These are phyloP conservation scores for Camillea tinctor DNA, from an alignment of 2,329 filamentous ascomycete species.

Conservation along the genomic window DNA sequence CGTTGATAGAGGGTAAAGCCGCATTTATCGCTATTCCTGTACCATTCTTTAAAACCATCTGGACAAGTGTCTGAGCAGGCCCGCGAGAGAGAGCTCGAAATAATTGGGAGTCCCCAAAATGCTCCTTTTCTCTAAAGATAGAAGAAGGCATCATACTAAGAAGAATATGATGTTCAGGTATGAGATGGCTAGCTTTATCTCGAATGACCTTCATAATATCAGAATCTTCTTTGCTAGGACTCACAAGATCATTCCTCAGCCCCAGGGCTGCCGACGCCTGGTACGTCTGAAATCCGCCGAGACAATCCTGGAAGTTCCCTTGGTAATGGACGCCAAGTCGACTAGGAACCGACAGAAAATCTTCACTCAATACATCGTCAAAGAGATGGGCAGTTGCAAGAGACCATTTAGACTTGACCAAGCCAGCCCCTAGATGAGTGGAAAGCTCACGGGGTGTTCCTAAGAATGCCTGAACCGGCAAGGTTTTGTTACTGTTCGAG, in stretches of 20 bases:
- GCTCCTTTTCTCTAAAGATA: slow-evolving; percentile 78
- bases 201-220: slow-evolving; percentile 89
- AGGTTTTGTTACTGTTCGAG: slow-evolving; percentile 54
- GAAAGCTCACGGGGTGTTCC: slow-evolving; percentile 90
- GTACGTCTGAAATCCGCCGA: slow-evolving; percentile 96
- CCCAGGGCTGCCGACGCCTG: slow-evolving; percentile 88
- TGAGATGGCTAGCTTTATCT: slow-evolving; percentile 75
- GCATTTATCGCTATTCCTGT: slow-evolving; percentile 84
- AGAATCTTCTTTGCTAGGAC: slow-evolving; percentile 84
- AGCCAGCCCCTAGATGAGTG: slow-evolving; percentile 67
- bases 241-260: slow-evolving; percentile 84
- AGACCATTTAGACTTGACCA: slow-evolving; percentile 80
- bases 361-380: slow-evolving; percentile 83
- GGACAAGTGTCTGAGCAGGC: slow-evolving; percentile 65
- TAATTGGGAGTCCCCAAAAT: slow-evolving; percentile 73
- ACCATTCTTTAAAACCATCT: slow-evolving; percentile 69
- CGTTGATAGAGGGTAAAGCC: slow-evolving; percentile 81
- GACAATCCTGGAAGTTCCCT: slow-evolving; percentile 94
- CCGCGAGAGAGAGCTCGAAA: slow-evolving; percentile 73
- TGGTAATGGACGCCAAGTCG: slow-evolving; percentile 88
- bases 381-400: slow-evolving; percentile 87
- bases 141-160: slow-evolving; percentile 80
- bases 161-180: slow-evolving; percentile 78
- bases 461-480: slow-evolving; percentile 84
- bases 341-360: slow-evolving; percentile 86